Evolutionary conservation across 768 basidiomycete genomes (phyloP), one percentile per base, ranked within the genome.

Genomic region (Calocybe indica): DNA sequence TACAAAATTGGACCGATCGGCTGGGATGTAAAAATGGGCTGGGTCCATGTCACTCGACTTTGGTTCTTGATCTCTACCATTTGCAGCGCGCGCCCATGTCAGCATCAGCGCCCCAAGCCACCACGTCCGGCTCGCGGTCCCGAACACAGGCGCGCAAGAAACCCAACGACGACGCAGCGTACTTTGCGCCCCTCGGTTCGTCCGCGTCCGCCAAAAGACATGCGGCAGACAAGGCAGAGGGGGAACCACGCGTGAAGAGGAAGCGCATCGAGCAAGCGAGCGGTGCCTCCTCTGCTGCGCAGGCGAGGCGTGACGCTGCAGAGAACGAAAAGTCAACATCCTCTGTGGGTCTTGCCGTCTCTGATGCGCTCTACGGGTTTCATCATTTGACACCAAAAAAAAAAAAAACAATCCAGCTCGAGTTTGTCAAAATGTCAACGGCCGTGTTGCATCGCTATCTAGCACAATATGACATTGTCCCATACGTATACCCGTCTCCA

Each of bases 231-330:
- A 78, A 80, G 56, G 74, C 68, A 22, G 85, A 88, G 6, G 84
- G 83, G n/a, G 88, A 89, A 54, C 80, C 83, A 11, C 72, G 87
- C 42, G 71, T 74, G 45, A 89, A 91, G 65, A 69, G 88, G 55
- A 90, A 88, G 66, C 76, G 84, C 54, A 70, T 78, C 34, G 86
- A 86, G 33, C 61, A 70, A 29, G 52, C 56, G 7, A 48, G 62
- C 10, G 57, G 56, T 9, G 46, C 53, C 29, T 52, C 54, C 37
- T 49, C 11, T 29, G 53, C 62, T 38, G 49, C 60, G n/a, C 58
- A 36, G 52, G 55, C 55, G 40, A 66, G 64, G 51, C 67, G 65
- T 45, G 64, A 68, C 47, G 66, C 58, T 47, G 56, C 58, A 30
- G 71, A 68, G 32, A 58, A 62, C 11, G 80, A 80, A 32, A 44